Evolutionary conservation across 768 basidiomycete genomes (phyloP), one percentile per base, ranked within the genome.

Genomic region (Suillus fuscotomentosus): DNA sequence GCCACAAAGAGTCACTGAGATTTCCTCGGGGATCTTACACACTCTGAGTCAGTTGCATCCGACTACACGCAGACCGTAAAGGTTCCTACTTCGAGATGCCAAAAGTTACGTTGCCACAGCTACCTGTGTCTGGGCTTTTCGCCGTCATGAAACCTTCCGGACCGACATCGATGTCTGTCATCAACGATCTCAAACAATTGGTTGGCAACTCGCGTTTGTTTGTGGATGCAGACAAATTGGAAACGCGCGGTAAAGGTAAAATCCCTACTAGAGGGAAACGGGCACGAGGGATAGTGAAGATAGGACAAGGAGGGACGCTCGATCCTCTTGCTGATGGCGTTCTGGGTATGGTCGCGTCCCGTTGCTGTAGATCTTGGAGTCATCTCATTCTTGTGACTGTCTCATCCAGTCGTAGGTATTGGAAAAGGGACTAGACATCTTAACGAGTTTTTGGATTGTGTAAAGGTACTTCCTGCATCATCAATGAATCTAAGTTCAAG

Each of bases 311-410:
- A 36, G 95, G 97, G 5, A 99, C 97, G 4, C 80, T 99, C 59
- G 97, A 99, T 79, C 97, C 97, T 17, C 82, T 99, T 42, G 97
- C 97, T 6, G 94, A 97, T 75, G 97, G 97, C 51, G 94, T 97
- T 17, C 80, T 98, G 67, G 94, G 95, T 95, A 73, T 69, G 82
- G 69, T 64, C 56, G 20, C 59, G 38, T 20, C 42, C 48, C 51
- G 43, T 38, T 57, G 38, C 60, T 17, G 54, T 64, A 54, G 24
- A 51, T 20, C 56, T 57, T 31, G 54, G 17, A 31, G n/a, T 51
- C 63, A 51, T 48, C 31, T 56, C 63, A 66, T 68, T 17, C 17
- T 17, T 39, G 36, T 36, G 36, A 24, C 51, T 54, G 20, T 43
- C 27, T 36, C 45, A 27, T 56, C 42, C 56, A 97, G 97, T 98